These are phyloP conservation scores for Metschnikowia henanensis DNA, from an alignment of 805 yeast genomes.

Conservation along the genomic window DNA sequence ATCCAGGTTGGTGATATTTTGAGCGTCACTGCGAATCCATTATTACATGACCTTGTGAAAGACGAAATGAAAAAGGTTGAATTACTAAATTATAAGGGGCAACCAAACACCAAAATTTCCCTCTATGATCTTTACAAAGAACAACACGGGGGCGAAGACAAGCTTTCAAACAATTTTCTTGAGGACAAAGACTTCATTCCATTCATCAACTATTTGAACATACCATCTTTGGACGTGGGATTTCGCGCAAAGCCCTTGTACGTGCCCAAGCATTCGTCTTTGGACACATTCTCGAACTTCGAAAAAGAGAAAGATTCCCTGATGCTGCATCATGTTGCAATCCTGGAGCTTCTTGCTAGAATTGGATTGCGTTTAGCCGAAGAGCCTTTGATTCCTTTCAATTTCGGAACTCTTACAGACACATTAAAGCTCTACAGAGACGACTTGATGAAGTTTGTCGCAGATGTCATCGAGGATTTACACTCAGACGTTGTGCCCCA, in stretches of 20 bases:
- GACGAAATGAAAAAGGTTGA: conserved; percentile 37
- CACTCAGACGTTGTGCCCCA: conserved; percentile 14
- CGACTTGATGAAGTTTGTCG: conserved; percentile 46
- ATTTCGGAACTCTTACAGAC: conserved; percentile 47
- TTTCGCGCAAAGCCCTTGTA: conserved; percentile 33
- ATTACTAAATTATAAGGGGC: conserved; percentile 4
- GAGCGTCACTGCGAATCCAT: conserved; percentile 63
- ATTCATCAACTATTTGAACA: conserved; percentile 59
- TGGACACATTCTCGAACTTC: conserved; percentile 63
- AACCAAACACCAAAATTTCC: conserved; percentile 11
- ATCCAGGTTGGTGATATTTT: conserved; percentile 55
- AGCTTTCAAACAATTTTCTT: conserved; percentile 32
- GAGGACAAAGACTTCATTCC: conserved; percentile 67
- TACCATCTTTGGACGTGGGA: conserved; percentile 66
- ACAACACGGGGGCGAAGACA: conserved; percentile 25
- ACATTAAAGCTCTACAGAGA: conserved; percentile 43
- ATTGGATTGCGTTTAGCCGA: conserved; percentile 64
- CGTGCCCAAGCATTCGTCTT: conserved; percentile 54
- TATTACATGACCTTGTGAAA: conserved; percentile 50
- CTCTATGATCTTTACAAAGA: conserved; percentile 29
- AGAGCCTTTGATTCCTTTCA: conserved; percentile 73
- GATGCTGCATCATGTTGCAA: conserved; percentile 53
- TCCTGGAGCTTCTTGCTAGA: conserved; percentile 56
- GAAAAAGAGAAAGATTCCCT: conserved; percentile 51
- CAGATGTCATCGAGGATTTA: conserved; percentile 3